Conservation (phyloP, 257 asterid species). For the Marsdenia floribunda region DNA sequence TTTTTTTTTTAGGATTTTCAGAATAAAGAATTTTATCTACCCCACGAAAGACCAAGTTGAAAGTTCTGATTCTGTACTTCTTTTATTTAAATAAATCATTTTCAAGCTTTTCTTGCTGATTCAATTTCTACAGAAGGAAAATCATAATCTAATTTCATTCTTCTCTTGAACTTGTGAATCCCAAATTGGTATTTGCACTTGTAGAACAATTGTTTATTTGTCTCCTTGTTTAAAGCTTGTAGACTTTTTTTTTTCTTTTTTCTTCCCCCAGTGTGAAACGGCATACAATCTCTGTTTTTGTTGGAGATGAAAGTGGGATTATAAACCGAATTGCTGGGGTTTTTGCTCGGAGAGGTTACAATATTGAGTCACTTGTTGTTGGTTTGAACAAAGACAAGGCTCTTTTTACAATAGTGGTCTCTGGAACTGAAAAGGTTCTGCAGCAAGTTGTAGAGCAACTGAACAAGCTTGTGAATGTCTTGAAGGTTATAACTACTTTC, state of each 20-base stretch:
- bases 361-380: constrained; percentile 87
- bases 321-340: constrained; percentile 88
- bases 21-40: not conserved
- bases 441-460: constrained; percentile 80
- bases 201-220: not conserved
- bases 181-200: not conserved
- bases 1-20: not conserved
- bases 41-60: not conserved
- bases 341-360: constrained; percentile 85
- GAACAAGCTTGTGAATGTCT: constrained; percentile 74
- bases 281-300: constrained; percentile 76
- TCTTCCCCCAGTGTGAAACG: constrained; percentile 46
- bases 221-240: constrained; percentile 7
- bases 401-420: constrained; percentile 76
- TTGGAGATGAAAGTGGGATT: constrained; percentile 91
- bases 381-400: constrained; percentile 86
- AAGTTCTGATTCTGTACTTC: not conserved
- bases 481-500: constrained; percentile 41
- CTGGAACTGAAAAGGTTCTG: constrained; percentile 65
- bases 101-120: not conserved
- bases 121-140: not conserved
- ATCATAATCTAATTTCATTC: not conserved
- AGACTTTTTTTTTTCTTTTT: not conserved
- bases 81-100: not conserved
- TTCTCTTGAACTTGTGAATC: not conserved